Conservation (phyloP, 2,329 filamentous ascomycete species). For the Paecilomyces sp. region DNA sequence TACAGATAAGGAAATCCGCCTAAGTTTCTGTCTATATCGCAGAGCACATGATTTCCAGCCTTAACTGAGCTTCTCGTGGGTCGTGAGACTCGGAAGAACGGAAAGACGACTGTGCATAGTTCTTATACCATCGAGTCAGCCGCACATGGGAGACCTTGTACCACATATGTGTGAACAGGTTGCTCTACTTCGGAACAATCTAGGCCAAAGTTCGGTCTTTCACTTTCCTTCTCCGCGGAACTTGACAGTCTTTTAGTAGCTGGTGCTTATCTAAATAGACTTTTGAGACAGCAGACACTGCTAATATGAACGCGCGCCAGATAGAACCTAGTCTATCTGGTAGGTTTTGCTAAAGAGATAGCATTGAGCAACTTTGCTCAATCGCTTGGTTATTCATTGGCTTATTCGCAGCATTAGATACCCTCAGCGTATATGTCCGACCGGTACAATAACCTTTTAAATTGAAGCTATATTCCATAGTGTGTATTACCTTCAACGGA, state of each 20-base stretch:
- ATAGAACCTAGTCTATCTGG: neutral
- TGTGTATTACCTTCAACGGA: too few relatives aligned
- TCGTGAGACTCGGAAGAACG: neutral
- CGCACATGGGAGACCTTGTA: too few relatives aligned
- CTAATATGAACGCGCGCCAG: neutral
- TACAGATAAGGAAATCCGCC: neutral
- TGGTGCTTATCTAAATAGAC: neutral
- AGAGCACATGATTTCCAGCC: neutral
- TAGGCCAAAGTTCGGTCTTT: neutral
- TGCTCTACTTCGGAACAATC: too few relatives aligned
- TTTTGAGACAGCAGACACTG: neutral
- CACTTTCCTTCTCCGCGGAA: too few relatives aligned
- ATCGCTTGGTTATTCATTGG: neutral
- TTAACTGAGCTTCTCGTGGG: neutral
- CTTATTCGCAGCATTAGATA: too few relatives aligned
- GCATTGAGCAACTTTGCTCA: neutral
- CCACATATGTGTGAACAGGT: too few relatives aligned
- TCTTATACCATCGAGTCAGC: too few relatives aligned
- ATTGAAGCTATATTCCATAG: too few relatives aligned
- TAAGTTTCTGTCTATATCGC: neutral
- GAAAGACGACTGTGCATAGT: neutral
- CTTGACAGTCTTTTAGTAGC: neutral
- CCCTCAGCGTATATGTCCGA: too few relatives aligned
- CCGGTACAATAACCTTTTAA: too few relatives aligned
- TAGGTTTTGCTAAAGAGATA: neutral